Percentiles rank a stretch among this genome's conserved stretches.
Evolutionary conservation across 495 filamentous ascomycete genomes (phyloP).

Genomic region (Chaetomium tenue): DNA sequence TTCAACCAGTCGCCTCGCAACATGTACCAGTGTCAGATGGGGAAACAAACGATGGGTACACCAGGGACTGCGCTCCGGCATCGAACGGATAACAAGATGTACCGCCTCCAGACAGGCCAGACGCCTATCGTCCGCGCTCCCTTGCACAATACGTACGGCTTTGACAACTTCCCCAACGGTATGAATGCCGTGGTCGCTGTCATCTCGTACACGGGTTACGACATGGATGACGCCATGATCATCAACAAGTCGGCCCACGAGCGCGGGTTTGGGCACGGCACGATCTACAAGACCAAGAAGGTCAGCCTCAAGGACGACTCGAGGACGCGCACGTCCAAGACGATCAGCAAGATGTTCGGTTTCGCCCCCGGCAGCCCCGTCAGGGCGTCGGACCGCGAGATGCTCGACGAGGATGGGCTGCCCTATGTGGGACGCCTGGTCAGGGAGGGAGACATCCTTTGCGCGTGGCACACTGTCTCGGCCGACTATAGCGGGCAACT

Average conservation of each 20-base stretch:
- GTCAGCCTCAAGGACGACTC: conserved; percentile 73
- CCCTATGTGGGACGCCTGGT: conserved; percentile 74
- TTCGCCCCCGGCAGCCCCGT: conserved; percentile 71
- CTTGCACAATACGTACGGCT: conserved; percentile 89
- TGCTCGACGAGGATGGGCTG: conserved; percentile 82
- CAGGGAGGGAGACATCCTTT: conserved; percentile 75
- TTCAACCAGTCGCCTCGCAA: conserved; percentile 99
- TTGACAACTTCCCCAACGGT: conserved; percentile 99
- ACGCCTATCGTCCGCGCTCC: conserved; percentile 91
- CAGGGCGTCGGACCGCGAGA: conserved; percentile 60
- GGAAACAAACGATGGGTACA: conserved; percentile 98
- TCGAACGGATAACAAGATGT: conserved; percentile 95
- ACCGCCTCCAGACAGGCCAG: conserved; percentile 91
- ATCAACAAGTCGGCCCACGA: conserved; percentile 97
- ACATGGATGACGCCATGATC: conserved; percentile 99
- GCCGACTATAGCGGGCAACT: conserved; percentile 72
- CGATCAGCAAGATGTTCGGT: conserved; percentile 74
- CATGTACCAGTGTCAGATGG: conserved; percentile 99
- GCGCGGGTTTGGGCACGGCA: conserved; percentile 93
- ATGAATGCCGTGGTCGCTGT: conserved; percentile 95
- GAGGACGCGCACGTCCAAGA: conserved; percentile 52
- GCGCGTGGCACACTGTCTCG: conserved; percentile 84
- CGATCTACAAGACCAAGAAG: conserved; percentile 96
- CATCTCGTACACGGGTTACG: conserved; percentile 97
- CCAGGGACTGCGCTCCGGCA: conserved; percentile 82